Percentiles rank a stretch among this genome's conserved stretches.
phyloP scores from a whole-genome alignment of 805 yeast species.

The Schwanniomyces sp. region DNA sequence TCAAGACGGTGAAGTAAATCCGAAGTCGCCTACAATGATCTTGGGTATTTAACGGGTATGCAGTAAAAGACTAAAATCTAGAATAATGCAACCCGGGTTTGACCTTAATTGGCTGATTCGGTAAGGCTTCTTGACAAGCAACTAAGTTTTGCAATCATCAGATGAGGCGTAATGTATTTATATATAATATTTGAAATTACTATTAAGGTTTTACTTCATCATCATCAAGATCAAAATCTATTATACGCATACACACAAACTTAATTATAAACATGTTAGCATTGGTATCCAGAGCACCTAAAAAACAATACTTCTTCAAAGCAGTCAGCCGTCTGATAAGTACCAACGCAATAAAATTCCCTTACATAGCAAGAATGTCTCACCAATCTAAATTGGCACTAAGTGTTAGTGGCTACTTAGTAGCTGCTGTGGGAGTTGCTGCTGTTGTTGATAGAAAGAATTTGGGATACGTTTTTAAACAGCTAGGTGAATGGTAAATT shows the following conservation, averaged over 20 bases:
- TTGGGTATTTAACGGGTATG: background rate
- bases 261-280: background rate
- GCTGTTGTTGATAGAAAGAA: slow-evolving; percentile 28
- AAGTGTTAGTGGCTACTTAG: slow-evolving; percentile 20
- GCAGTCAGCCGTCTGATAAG: background rate
- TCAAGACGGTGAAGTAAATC: background rate
- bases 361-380: background rate
- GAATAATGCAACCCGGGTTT: background rate
- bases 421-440: slow-evolving; percentile 28
- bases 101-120: background rate
- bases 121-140: background rate
- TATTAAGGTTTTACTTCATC: background rate
- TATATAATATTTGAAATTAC: background rate
- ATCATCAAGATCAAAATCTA: too few relatives aligned
- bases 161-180: background rate
- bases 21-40: background rate
- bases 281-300: background rate
- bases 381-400: slow-evolving; percentile 13
- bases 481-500: slow-evolving; percentile 21
- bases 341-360: background rate
- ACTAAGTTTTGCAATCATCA: background rate
- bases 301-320: background rate
- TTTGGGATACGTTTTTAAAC: slow-evolving; percentile 28
- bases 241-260: background rate
- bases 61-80: background rate